phyloP scores from a whole-genome alignment of 2,329 filamentous ascomycete genomes.

The Fusarium robinianum region DNA sequence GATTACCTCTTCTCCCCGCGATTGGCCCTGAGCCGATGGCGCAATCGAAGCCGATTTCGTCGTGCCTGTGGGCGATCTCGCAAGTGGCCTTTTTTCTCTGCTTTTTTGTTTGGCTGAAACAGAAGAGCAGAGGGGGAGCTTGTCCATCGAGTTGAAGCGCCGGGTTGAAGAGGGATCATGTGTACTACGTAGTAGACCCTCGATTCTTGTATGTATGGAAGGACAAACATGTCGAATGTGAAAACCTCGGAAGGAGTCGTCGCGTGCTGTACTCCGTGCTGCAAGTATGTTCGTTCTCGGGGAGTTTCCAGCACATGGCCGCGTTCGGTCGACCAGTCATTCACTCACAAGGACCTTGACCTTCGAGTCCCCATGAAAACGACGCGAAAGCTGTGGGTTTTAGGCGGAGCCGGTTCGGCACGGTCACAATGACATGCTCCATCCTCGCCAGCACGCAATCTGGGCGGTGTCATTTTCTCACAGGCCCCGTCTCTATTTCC shows the following conservation, averaged over 20 bases:
- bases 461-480: conserved; percentile 6
- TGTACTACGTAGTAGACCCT: too few species aligned
- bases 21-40: conserved; percentile 29
- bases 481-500: neutral
- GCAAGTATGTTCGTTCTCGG: too few species aligned
- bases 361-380: conserved; percentile 8
- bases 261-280: too few species aligned
- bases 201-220: too few species aligned
- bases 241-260: too few species aligned
- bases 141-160: neutral
- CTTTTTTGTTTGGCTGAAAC: conserved; percentile 2
- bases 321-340: too few species aligned
- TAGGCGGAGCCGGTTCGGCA: conserved; percentile 20
- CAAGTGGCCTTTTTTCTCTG: conserved; percentile 8
- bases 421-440: conserved; percentile 35
- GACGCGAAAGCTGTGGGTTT: conserved; percentile 25
- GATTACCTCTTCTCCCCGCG: conserved; percentile 3
- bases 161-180: too few species aligned
- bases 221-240: too few species aligned
- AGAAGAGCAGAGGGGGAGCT: conserved; percentile 6
- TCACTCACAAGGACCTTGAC: too few species aligned
- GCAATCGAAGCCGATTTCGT: conserved; percentile 33
- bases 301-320: too few species aligned
- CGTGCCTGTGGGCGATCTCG: conserved; percentile 25
- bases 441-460: conserved; percentile 40